phyloP scores from a whole-genome alignment of 108 stramenopile species.

The Nitzschia putrida region DNA sequence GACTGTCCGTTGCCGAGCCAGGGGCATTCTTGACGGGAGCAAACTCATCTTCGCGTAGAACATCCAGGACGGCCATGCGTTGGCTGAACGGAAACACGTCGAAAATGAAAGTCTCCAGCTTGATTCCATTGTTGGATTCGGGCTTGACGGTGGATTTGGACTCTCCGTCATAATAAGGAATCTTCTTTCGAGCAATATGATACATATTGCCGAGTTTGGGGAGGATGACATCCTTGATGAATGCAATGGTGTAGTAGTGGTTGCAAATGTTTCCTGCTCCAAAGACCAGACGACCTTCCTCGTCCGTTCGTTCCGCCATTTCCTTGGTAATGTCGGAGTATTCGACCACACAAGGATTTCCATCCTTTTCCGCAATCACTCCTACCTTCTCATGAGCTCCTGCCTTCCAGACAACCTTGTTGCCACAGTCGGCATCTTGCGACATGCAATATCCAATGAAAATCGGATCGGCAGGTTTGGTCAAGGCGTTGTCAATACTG shows the following conservation, averaged over 20 bases:
- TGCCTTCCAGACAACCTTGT: conserved; percentile 92
- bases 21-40: conserved; percentile 97
- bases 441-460: conserved; percentile 94
- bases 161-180: conserved; percentile 80
- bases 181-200: conserved; percentile 97
- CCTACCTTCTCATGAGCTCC: conserved; percentile 92
- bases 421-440: conserved; percentile 87
- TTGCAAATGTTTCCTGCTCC: conserved; percentile 99
- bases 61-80: conserved; percentile 89
- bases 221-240: conserved; percentile 78
- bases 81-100: conserved; percentile 93
- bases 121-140: conserved; percentile 89
- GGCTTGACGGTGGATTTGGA: conserved; percentile 66
- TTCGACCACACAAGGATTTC: conserved; percentile 88
- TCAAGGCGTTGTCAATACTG: conserved; percentile 94
- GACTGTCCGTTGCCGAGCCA: conserved; percentile 69
- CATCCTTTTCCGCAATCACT: conserved; percentile 77
- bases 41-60: conserved; percentile 91
- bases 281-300: conserved; percentile 69
- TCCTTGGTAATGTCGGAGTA: conserved; percentile 86
- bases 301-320: conserved; percentile 65
- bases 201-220: conserved; percentile 83
- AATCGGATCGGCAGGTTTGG: conserved; percentile 88
- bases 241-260: conserved; percentile 93
- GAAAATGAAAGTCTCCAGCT: conserved; percentile 98